Base-by-base conservation (phyloP, 2,329 filamentous ascomycete species). In the Verticillium isaacii region DNA sequence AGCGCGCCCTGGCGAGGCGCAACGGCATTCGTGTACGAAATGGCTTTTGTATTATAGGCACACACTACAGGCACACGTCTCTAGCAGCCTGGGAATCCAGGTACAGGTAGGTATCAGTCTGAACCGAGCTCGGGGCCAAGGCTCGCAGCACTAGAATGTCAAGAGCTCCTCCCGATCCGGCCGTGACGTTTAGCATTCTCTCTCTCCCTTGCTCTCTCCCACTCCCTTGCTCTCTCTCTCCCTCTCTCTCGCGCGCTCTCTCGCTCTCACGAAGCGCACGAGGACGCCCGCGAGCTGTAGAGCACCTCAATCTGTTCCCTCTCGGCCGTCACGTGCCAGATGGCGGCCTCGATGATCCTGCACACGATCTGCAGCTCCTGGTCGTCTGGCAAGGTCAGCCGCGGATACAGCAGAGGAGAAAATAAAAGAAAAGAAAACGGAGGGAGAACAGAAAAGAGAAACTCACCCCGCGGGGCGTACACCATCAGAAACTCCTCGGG, bases 401-500 rank as follows among this genome's bases (percentile, higher is more conserved):
- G 34, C 12, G n/a, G 45, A 5, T 23, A 23, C 23, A 23, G 17
- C 45, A n/a, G 23, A 52, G 45, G n/a, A 19, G 37, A 12, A 14
- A 23, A 15, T 25, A 37, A 41, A 14, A 36, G 39, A 64, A 58
- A 52, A 62, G 17, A 25, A 19, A 36, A 36, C 23, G 14, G 36
- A 54, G 29, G 62, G 54, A 64, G 56, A 54, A 52, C 23, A 23
- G 23, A 56, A 56, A 52, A 45, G 56, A 19, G 19, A 34, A 37
- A 68, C 75, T 74, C 67, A 78, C 83, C 76, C 69, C 90, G 78
- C 2, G 92, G 92, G 19, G 92, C 90, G 75, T 96, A 96, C 5
- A 96, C 80, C 86, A 96, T 88, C 62, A 92, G 80, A 73, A 96
- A 96, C 52, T 89, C 88, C 3, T 81, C 77, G 0, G 91, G 90